These are phyloP conservation scores for Rosellinia necatrix DNA, from an alignment of 2,329 filamentous ascomycete species.

Conservation along the genomic window DNA sequence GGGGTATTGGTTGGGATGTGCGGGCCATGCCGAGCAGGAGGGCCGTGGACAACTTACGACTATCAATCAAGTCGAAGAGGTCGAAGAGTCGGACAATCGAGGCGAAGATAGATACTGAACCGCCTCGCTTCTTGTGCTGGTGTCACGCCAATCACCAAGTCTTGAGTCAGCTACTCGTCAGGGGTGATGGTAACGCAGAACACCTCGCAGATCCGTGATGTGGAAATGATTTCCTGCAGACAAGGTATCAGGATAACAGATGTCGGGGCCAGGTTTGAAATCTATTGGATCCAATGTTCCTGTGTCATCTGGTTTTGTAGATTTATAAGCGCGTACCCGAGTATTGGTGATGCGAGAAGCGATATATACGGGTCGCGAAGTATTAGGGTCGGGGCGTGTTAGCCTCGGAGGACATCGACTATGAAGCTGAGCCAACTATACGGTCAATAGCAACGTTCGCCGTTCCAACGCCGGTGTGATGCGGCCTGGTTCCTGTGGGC, in stretches of 20 bases:
- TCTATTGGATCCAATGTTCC: slow-evolving; percentile 35
- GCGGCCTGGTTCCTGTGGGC: neutral
- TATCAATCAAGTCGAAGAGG: no score
- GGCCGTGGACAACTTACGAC: slow-evolving; percentile 5
- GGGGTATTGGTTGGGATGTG: neutral
- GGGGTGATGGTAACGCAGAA: slow-evolving; percentile 27
- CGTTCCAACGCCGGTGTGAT: neutral
- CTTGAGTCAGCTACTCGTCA: slow-evolving; percentile 31
- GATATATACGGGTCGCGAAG: slow-evolving; percentile 24
- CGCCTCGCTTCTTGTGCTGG: slow-evolving; percentile 2
- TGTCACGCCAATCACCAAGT: slow-evolving; percentile 7
- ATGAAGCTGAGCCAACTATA: neutral
- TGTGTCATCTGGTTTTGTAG: slow-evolving; percentile 34
- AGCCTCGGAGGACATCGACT: neutral
- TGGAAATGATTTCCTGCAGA: slow-evolving; percentile 24
- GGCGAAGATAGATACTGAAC: neutral
- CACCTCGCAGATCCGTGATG: slow-evolving; percentile 30
- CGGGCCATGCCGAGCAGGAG: neutral
- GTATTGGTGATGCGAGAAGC: slow-evolving; percentile 30
- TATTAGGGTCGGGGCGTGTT: slow-evolving; percentile 4
- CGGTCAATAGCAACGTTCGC: neutral
- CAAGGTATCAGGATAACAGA: slow-evolving; percentile 27
- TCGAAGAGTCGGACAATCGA: no score
- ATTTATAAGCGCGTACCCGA: slow-evolving; percentile 36
- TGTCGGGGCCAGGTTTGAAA: slow-evolving; percentile 31